Conservation (phyloP, 2,329 filamentous ascomycete species). For the Scopulariopsis brevicaulis region DNA sequence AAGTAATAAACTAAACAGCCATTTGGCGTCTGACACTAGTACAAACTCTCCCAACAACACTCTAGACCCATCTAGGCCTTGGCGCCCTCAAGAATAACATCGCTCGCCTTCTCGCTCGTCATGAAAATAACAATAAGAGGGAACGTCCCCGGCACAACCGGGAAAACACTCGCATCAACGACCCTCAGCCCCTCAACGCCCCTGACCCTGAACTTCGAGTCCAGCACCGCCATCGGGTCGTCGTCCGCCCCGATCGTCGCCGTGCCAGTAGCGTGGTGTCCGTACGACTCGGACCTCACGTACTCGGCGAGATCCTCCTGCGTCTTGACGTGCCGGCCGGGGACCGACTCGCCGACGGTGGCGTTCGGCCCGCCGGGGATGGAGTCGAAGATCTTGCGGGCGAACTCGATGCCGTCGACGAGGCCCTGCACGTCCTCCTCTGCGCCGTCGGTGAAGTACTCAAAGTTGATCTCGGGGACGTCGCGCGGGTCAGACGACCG, state of each 20-base stretch:
- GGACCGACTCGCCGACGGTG: neutral
- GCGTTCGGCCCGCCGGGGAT: conserved; percentile 3
- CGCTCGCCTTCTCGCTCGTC: conserved; percentile 41
- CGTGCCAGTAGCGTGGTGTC: conserved; percentile 44
- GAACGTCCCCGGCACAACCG: conserved; percentile 35
- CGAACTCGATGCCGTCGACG: conserved; percentile 41
- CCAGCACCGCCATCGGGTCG: conserved; percentile 42
- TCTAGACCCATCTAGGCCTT: neutral
- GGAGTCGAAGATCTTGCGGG: conserved; percentile 18
- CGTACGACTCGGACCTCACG: neutral
- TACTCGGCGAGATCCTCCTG: neutral
- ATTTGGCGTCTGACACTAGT: too few relatives aligned
- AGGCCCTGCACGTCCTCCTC: conserved; percentile 36
- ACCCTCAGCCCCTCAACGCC: conserved; percentile 42
- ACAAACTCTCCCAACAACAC: too few relatives aligned
- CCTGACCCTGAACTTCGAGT: conserved; percentile 41
- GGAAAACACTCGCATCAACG: conserved; percentile 46
- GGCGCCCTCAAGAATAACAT: neutral
- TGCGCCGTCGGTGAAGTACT: conserved; percentile 38
- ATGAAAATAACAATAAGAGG: conserved; percentile 37
- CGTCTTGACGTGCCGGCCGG: neutral
- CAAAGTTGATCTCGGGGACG: conserved; percentile 49
- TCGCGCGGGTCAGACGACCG: conserved; percentile 51
- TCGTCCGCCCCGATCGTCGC: conserved; percentile 41
- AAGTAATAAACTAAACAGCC: too few relatives aligned